Evolutionary conservation across 306 rosid species (phyloP).

Genomic region (Neltuma alba): DNA sequence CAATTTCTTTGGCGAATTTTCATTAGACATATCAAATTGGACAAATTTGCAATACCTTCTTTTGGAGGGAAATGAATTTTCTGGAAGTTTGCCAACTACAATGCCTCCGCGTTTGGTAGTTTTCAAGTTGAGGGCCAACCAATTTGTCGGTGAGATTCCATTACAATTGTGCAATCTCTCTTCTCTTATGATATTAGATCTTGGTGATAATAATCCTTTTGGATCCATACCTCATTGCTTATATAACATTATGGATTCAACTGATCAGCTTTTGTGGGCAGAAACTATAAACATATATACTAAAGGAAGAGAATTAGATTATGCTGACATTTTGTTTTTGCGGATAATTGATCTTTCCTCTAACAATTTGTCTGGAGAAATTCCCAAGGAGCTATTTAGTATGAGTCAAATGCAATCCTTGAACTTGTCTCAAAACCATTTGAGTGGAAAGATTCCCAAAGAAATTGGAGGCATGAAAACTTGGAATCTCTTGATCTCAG

Average conservation of each 20-base stretch:
- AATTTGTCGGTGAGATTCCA: not conserved
- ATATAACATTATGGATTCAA: not conserved
- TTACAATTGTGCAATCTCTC: not conserved
- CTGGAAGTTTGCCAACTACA: not conserved
- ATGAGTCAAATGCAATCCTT: conserved; percentile 3
- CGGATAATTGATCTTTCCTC: not conserved
- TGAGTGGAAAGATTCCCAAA: too few relatives aligned
- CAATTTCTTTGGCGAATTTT: not conserved
- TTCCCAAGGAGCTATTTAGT: conserved; percentile 22
- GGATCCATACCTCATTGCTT: not conserved
- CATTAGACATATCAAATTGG: not conserved
- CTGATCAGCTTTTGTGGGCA: too few relatives aligned
- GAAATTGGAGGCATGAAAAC: too few relatives aligned
- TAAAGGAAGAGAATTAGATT: not conserved
- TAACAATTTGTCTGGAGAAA: conserved; percentile 34
- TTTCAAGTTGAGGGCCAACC: not conserved
- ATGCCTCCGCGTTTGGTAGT: not conserved
- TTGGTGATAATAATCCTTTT: not conserved
- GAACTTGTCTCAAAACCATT: too few relatives aligned
- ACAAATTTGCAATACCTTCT: not conserved
- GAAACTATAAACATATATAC: too few relatives aligned
- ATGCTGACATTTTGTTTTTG: not conserved
- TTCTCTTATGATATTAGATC: not conserved
- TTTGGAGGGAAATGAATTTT: not conserved
- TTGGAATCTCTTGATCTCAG: too few relatives aligned